phyloP scores from a whole-genome alignment of 805 yeast species.

The Spathaspora sp. region DNA sequence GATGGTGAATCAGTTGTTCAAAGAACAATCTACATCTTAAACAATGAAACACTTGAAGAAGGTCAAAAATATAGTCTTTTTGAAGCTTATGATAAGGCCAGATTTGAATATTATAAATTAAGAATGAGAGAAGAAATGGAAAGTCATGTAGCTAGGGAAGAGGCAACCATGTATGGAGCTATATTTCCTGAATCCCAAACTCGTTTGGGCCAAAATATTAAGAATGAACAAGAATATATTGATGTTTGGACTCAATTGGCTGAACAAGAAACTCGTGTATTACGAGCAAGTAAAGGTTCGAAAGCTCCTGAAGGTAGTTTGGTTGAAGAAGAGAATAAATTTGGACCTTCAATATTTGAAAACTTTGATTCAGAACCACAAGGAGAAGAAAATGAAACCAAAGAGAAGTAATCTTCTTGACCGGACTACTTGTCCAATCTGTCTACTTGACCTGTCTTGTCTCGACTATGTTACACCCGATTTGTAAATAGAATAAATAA shows the following conservation, averaged over 20 bases:
- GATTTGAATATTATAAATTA: slow-evolving; percentile 82
- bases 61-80: slow-evolving; percentile 29
- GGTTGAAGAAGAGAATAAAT: slow-evolving; percentile 10
- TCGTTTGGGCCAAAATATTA: slow-evolving; percentile 63
- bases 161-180: slow-evolving; percentile 82
- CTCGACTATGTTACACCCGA: no score
- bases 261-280: slow-evolving; percentile 53
- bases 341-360: slow-evolving; percentile 15
- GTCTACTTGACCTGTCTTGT: no score
- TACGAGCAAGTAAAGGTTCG: slow-evolving; percentile 41
- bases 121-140: slow-evolving; percentile 83
- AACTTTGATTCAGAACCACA: not conserved
- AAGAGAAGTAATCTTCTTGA: no score
- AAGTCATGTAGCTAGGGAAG: slow-evolving; percentile 71
- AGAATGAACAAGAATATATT: slow-evolving; percentile 66
- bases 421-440: no score
- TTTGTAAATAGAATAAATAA: slow-evolving; percentile 2
- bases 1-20: slow-evolving; percentile 74
- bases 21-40: slow-evolving; percentile 38
- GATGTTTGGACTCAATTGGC: slow-evolving; percentile 76
- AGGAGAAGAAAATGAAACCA: slow-evolving; percentile 3
- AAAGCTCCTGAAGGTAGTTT: slow-evolving; percentile 19
- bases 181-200: slow-evolving; percentile 49
- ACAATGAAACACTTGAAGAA: slow-evolving; percentile 7
- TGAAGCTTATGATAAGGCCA: slow-evolving; percentile 80